Evolutionary conservation across 768 basidiomycete species (phyloP).

Genomic region (Lentinula aciculospora): DNA sequence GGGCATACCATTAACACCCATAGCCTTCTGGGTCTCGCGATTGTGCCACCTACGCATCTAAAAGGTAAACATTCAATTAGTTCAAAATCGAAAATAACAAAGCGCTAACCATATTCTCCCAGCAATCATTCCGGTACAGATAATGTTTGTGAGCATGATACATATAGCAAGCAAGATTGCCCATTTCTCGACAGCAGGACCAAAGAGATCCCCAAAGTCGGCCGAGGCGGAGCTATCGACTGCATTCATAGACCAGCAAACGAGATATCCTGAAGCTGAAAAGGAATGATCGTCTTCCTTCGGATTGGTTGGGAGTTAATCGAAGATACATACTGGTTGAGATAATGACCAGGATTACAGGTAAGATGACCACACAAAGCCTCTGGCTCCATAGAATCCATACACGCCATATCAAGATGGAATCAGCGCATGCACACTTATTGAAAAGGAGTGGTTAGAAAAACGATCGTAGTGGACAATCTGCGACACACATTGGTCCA

Average conservation of each 20-base stretch:
- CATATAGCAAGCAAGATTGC: slow-evolving; percentile 5
- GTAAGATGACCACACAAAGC: background rate
- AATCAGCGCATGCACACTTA: slow-evolving; percentile 3
- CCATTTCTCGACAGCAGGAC: slow-evolving; percentile 2
- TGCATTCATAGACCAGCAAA: background rate
- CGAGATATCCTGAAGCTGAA: background rate
- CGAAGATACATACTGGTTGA: background rate
- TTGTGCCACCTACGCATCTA: slow-evolving; percentile 2
- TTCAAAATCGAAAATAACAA: background rate
- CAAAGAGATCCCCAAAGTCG: background rate
- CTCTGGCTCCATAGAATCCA: background rate
- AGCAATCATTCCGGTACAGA: slow-evolving; percentile 7
- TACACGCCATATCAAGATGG: background rate
- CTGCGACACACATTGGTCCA: background rate
- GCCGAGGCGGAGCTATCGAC: background rate
- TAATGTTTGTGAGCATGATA: slow-evolving; percentile 5
- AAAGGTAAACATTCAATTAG: background rate
- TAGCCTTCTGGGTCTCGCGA: background rate
- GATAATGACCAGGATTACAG: background rate
- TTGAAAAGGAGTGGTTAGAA: background rate
- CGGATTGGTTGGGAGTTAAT: background rate
- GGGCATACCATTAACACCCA: slow-evolving; percentile 2
- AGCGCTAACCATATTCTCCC: slow-evolving; percentile 6
- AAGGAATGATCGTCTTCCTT: background rate
- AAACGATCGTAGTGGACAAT: background rate